Evolutionary conservation across 2,329 filamentous ascomycete species (phyloP), one percentile per base, ranked within the genome.

Genomic region (Pyrenophora graminea): DNA sequence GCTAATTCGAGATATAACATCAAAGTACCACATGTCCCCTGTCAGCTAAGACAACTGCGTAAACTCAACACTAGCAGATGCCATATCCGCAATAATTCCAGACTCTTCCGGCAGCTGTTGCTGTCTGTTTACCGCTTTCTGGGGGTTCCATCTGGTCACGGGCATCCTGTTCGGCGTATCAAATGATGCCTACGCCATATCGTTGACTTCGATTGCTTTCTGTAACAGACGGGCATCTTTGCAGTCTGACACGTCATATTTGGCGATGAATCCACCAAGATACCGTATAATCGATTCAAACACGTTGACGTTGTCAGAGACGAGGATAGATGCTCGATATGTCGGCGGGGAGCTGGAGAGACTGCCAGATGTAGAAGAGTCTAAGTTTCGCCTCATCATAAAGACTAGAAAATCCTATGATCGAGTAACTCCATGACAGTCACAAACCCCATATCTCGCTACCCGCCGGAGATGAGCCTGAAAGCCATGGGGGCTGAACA

Each of bases 101-200:
- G 63, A 65, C 6, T 68, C 54, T 41, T 74, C 70, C 17, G 76
- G 75, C 6, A 67, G 59, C 45, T 77, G 76, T 18, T 64, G 51
- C 31, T 67, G 58, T 3, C 68, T 70, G 9, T 61, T 53, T 1
- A 69, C 62, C 8, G 73, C 73, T 32, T 72, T 66, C 42, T 72
- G 58, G 6, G 73, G 68, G 23, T 70, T 69, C 77, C 76, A 79
- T 46, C 76, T 64, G 1, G 76, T 74, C 32, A 78, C 74, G 8
- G 92, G 92, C 90, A 97, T 95, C 59, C 91, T 85, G 71, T 97
- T 97, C 1, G 92, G 91, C 0, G 93, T 97, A 72, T 95, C 91
- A 66, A 95, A 95, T 6, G 88, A 82, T 39, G 87, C 85, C 77
- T 92, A 91, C 31, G 95, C 77, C 51, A 95, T 81, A 63, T 93